Percentiles rank a stretch among this genome's conserved stretches.
Evolutionary conservation across 345 rosid genomes (phyloP).

Genomic region (Melaleuca alternifolia): DNA sequence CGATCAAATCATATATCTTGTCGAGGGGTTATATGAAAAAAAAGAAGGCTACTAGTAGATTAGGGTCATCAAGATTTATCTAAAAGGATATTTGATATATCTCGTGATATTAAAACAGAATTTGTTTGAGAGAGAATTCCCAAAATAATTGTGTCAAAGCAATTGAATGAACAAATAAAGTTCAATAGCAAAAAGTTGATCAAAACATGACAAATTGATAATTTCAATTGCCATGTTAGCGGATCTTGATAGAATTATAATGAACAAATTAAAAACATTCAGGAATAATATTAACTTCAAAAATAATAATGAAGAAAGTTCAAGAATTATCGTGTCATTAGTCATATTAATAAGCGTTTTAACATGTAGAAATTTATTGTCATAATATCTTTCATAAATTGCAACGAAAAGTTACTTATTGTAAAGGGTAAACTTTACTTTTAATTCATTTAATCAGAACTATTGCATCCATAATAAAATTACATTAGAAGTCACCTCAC

Average conservation of each 20-base stretch:
- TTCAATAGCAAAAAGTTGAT: background rate
- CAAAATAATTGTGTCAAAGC: too few relatives aligned
- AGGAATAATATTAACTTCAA: background rate
- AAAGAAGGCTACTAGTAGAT: background rate
- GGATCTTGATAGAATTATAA: accelerated
- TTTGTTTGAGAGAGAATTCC: background rate
- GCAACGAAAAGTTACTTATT: background rate
- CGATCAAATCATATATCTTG: background rate
- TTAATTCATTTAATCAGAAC: background rate
- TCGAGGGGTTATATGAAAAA: background rate
- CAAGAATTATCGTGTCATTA: accelerated
- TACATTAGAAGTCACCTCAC: background rate
- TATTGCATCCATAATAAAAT: background rate
- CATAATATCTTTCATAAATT: background rate
- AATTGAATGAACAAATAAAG: background rate
- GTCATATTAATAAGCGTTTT: background rate
- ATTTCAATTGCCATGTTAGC: accelerated
- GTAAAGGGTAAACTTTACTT: background rate
- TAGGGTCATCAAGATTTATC: background rate
- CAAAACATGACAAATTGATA: background rate
- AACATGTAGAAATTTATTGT: background rate
- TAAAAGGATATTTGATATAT: background rate
- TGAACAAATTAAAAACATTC: background rate
- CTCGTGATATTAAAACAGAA: accelerated
- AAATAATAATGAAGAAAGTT: background rate